Evolutionary conservation across 805 yeast genomes (phyloP).

Genomic region (Starmera pachycereana): DNA sequence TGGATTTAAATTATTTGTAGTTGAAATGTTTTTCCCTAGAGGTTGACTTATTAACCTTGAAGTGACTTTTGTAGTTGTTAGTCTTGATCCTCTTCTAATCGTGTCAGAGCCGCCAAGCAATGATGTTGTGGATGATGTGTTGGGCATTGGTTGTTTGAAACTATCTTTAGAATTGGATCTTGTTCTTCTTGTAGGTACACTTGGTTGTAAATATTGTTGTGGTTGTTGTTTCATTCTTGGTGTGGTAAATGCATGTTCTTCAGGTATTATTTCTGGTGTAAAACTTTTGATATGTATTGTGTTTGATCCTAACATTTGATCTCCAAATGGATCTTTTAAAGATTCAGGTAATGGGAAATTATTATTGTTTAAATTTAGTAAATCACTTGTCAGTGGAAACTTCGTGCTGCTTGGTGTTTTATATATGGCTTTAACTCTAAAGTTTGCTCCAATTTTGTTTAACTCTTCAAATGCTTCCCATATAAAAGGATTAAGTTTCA

Average conservation of each 20-base stretch:
- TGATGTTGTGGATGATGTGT: constrained; percentile 1
- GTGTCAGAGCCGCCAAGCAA: constrained; percentile 6
- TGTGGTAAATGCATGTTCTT: constrained; percentile 26
- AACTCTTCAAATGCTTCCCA: constrained; percentile 82
- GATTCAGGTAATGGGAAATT: background rate
- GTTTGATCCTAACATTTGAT: constrained; percentile 8
- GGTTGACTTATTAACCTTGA: constrained; percentile 39
- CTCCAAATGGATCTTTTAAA: constrained; percentile 20
- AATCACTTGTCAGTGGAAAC: constrained; percentile 5
- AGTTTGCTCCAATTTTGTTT: constrained; percentile 59
- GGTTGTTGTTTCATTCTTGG: constrained; percentile 27
- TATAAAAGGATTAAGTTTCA: constrained; percentile 65
- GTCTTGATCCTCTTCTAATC: constrained; percentile 18
- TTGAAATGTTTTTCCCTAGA: constrained; percentile 4
- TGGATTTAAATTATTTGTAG: background rate
- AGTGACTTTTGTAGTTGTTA: constrained; percentile 34
- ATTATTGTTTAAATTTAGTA: background rate
- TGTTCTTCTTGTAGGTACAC: constrained; percentile 29
- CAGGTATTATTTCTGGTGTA: constrained; percentile 11
- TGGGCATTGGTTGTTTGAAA: constrained; percentile 12
- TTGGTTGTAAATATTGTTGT: constrained; percentile 25
- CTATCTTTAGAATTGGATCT: constrained; percentile 12
- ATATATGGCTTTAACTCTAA: constrained; percentile 49
- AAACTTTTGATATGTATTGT: background rate
- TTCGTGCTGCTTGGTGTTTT: constrained; percentile 15